Conservation (phyloP, 2,329 filamentous ascomycete species). For the Chrysoporthe austroafricana region DNA sequence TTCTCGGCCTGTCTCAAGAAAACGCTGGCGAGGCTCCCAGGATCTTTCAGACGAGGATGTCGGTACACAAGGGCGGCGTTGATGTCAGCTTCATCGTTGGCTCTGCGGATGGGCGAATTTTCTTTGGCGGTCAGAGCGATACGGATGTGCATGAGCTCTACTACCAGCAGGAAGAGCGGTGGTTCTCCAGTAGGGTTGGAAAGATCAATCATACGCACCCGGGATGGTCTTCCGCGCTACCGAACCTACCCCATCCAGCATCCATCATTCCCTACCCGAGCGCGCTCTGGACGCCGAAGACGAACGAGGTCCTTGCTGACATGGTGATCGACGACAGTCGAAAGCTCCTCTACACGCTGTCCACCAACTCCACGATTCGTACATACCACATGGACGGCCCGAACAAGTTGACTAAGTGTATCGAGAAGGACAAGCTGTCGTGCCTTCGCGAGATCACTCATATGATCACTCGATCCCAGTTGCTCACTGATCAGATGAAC, state of each 20-base stretch:
- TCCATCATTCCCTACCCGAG: slow-evolving; percentile 47
- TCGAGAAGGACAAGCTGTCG: slow-evolving; percentile 66
- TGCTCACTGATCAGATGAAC: slow-evolving; percentile 70
- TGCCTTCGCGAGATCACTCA: slow-evolving; percentile 78
- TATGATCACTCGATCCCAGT: slow-evolving; percentile 74
- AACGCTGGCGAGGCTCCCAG: slow-evolving; percentile 67
- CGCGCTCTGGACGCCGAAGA: slow-evolving; percentile 55
- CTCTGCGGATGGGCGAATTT: slow-evolving; percentile 86
- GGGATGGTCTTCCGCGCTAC: slow-evolving; percentile 69
- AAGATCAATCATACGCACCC: slow-evolving; percentile 87
- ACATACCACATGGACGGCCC: slow-evolving; percentile 83
- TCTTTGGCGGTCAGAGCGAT: slow-evolving; percentile 80
- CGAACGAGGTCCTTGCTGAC: slow-evolving; percentile 69
- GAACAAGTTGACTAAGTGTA: slow-evolving; percentile 64
- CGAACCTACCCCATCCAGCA: slow-evolving; percentile 47
- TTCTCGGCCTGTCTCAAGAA: slow-evolving; percentile 74
- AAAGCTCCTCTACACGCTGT: slow-evolving; percentile 88
- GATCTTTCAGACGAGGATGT: slow-evolving; percentile 89
- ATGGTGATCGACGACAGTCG: slow-evolving; percentile 89
- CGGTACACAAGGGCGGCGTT: slow-evolving; percentile 73
- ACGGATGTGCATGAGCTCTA: slow-evolving; percentile 92
- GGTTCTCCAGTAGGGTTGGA: slow-evolving; percentile 87
- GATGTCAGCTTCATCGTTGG: slow-evolving; percentile 79
- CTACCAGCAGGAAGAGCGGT: slow-evolving; percentile 96
- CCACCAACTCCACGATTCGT: slow-evolving; percentile 83